Evolutionary conservation across 768 basidiomycete genomes (phyloP), one percentile per base, ranked within the genome.

Genomic region (Trametes maxima): DNA sequence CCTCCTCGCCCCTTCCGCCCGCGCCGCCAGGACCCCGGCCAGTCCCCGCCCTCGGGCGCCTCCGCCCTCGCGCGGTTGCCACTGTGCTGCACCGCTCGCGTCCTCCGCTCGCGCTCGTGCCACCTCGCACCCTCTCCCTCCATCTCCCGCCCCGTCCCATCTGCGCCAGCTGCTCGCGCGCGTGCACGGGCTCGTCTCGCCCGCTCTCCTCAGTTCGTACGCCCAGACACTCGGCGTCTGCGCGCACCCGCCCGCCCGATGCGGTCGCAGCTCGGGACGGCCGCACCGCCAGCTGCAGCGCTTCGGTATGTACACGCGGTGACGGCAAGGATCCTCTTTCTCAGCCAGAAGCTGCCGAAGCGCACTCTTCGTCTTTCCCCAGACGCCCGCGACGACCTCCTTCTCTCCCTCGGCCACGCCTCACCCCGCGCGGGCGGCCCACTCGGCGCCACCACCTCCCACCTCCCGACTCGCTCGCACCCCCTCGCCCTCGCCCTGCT

Each of bases 241-340:
- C n/a, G n/a, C n/a, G n/a, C n/a, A n/a, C 28, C 40, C 40, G 40
- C 40, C 40, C 40, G 40, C 40, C 40, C 35, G 49, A 51, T 12
- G 42, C 40, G 33, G 28, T 5, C 44, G 35, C 36, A 16, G 43
- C 21, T 44, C 37, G 33, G 57, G 33, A 28, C 44, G 14, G 16
- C 11, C 59, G 22, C 59, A n/a, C 35, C 52, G 37, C 35, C 22
- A 37, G 53, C 47, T 21, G 35, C 28, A 39, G 57, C 52, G 57
- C 47, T 59, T 63, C 46, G 39, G 16, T 22, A 3, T 8, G 28
- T 33, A 63, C 62, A 63, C 57, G 62, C 14, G 52, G 53, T 35
- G 10, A 46, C 57, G 57, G 62, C 57, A 50, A 59, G 55, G 55
- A 54, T 57, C 50, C 56, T 57, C 62, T 57, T 63, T 63, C 62